A percentile compares a stretch with the other conserved stretches of the same genome.
Evolutionary conservation across 305 asterid genomes (phyloP).

Genomic region (Fraxinus greggii): DNA sequence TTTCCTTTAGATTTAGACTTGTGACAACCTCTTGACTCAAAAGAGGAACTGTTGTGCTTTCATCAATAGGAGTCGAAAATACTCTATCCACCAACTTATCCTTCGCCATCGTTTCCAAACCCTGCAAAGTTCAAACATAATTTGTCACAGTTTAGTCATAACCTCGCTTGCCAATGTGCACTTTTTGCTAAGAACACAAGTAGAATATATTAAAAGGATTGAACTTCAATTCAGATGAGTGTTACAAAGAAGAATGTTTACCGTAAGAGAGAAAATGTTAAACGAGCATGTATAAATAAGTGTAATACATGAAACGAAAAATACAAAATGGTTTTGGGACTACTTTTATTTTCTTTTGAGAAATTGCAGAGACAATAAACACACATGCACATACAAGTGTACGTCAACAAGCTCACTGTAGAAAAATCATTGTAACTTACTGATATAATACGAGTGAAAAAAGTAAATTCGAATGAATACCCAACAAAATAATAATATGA

Average conservation of each 20-base stretch:
- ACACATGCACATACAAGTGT: background rate
- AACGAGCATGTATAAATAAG: background rate
- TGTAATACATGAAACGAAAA: background rate
- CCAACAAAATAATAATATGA: background rate
- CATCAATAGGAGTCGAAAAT: constrained; percentile 20
- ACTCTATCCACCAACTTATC: background rate
- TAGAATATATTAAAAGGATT: background rate
- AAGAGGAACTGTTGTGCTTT: constrained; percentile 46
- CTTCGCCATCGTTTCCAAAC: background rate
- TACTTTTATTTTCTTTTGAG: background rate
- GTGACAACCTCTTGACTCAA: constrained; percentile 39
- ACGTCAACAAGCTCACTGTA: background rate
- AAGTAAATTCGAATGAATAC: background rate
- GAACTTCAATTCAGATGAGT: background rate
- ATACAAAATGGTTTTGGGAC: background rate
- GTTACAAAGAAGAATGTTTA: background rate
- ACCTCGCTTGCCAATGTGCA: background rate
- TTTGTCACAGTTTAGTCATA: background rate
- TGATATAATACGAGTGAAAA: background rate
- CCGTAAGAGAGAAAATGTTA: background rate
- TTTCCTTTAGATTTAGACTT: constrained; percentile 34
- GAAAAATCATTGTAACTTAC: background rate
- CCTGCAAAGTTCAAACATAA: background rate
- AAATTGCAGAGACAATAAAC: background rate
- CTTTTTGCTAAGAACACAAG: background rate